A percentile compares a stretch with the other conserved stretches of the same genome.
These are phyloP conservation scores for Stagonosporopsis rhizophila DNA, from an alignment of 2,329 filamentous ascomycete species.

Conservation along the genomic window DNA sequence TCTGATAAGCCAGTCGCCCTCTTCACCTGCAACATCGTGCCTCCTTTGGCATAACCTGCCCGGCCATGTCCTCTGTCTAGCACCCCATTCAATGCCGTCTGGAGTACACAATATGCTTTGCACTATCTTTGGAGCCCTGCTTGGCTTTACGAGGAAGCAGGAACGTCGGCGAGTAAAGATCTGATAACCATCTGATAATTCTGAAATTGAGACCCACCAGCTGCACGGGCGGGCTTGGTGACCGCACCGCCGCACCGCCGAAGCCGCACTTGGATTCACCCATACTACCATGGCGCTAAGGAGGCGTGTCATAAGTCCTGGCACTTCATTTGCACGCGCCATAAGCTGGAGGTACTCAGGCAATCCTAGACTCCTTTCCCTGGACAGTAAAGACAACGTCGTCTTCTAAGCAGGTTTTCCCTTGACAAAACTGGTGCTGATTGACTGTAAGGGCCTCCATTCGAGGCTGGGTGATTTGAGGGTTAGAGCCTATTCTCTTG, in stretches of 20 bases:
- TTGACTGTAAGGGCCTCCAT: too few species aligned
- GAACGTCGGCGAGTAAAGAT: not conserved
- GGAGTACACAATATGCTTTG: too few species aligned
- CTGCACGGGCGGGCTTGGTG: slow-evolving; percentile 1
- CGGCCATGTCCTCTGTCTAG: not conserved
- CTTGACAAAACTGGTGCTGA: too few species aligned
- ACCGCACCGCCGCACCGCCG: not conserved
- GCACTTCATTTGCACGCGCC: too few species aligned
- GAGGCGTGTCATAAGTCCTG: not conserved
- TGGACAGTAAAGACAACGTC: too few species aligned
- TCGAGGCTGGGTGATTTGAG: too few species aligned
- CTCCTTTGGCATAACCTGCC: not conserved
- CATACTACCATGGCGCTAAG: not conserved
- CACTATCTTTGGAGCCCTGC: not conserved
- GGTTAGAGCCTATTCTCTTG: too few species aligned
- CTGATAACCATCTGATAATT: slow-evolving; percentile 19
- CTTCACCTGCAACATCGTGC: slow-evolving; percentile 23
- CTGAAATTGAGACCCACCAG: slow-evolving; percentile 3
- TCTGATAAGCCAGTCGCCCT: slow-evolving; percentile 42
- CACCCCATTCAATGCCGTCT: too few species aligned
- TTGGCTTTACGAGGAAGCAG: not conserved
- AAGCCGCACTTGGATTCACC: not conserved
- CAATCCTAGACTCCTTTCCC: too few species aligned
- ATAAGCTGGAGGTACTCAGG: too few species aligned
- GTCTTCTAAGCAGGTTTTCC: too few species aligned